Conservation (phyloP, 768 basidiomycete species). For the Hypsizygus marmoreus region DNA sequence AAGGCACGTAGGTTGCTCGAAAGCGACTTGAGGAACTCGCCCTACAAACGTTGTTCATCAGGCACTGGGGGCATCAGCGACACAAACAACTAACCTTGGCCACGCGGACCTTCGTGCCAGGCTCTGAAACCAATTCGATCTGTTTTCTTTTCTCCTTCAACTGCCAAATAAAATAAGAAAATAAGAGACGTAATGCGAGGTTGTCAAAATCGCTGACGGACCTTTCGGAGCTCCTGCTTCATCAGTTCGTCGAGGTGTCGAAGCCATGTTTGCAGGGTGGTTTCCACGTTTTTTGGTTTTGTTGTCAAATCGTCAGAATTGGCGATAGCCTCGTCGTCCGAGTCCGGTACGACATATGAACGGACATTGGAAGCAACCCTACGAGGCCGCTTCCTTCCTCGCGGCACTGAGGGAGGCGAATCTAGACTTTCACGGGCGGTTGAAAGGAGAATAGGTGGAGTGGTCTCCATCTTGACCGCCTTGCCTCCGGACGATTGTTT, state of each 20-base stretch:
- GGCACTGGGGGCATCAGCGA: not conserved
- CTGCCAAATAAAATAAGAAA: slow-evolving; percentile 36
- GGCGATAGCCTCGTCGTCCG: slow-evolving; percentile 65
- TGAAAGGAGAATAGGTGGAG: slow-evolving; percentile 27
- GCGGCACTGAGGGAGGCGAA: slow-evolving; percentile 21
- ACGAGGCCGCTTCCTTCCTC: slow-evolving; percentile 57
- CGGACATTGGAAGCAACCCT: slow-evolving; percentile 55
- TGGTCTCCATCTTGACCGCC: slow-evolving; percentile 46
- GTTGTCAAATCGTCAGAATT: slow-evolving; percentile 36
- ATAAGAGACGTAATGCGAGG: slow-evolving; percentile 1
- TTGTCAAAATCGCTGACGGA: slow-evolving; percentile 25
- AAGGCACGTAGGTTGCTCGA: slow-evolving; percentile 57
- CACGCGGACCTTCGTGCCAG: slow-evolving; percentile 52
- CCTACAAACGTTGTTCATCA: slow-evolving; percentile 37
- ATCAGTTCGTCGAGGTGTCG: slow-evolving; percentile 60
- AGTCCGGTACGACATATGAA: slow-evolving; percentile 69
- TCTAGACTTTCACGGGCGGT: slow-evolving; percentile 16
- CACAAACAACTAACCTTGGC: slow-evolving; percentile 50
- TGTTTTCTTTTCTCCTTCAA: slow-evolving; percentile 64
- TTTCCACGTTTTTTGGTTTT: slow-evolving; percentile 38
- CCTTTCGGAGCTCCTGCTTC: slow-evolving; percentile 73
- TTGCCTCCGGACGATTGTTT: slow-evolving; percentile 17
- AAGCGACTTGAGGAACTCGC: slow-evolving; percentile 69
- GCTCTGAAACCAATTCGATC: slow-evolving; percentile 43
- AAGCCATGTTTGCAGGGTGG: slow-evolving; percentile 65